Base-by-base conservation (phyloP, 371 early-diverging fungal species). In the Synchytrium microbalum region DNA sequence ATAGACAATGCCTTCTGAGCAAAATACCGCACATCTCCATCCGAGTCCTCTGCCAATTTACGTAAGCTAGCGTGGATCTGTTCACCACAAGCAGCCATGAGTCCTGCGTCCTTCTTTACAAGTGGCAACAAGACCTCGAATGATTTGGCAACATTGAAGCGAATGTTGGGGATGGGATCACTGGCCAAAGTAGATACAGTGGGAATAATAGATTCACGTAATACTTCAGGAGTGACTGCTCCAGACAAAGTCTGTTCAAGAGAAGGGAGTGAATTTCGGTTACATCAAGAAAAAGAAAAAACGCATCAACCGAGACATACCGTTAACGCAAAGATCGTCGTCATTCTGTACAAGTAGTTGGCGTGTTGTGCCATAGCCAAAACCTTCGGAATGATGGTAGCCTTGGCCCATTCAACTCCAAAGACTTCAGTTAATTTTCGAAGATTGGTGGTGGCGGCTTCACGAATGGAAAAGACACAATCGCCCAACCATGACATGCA, bases 121-220 rank as follows among this genome's bases (percentile, higher is more conserved):
- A 91, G 80, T 55, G 31, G 89, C 92, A 63, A 88, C 84, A 98
- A 74, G 25, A 84, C 82, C 74, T 92, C 92, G 75, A 95, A 80
- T 58, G 91, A 86, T 75, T 98, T 98, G 62, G 96, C 96, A 16
- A 95, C 96, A 70, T 96, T 98, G 84, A 98, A 98, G 54, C 99
- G 92, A 71, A 98, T 96, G 75, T 98, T 98, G 68, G 99, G 97
- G 66, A 98, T 95, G 24, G 95, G 94, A 71, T 98, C 99, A 51
- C 82, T 81, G 31, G 88, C 87, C 65, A 97, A 81, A 59, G 75
- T 83, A 66, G 84, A 84, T 58, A 96, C 85, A 19, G 93, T 88
- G 10, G 99, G 97, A 66, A 98, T 68, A 64, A 96, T 88, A 65
- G 83, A 79, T 54, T 93, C 93, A 66, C 87, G 88, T 56, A 97